Base-by-base conservation (phyloP, 257 asterid genomes). In the Solanum habrochaites region DNA sequence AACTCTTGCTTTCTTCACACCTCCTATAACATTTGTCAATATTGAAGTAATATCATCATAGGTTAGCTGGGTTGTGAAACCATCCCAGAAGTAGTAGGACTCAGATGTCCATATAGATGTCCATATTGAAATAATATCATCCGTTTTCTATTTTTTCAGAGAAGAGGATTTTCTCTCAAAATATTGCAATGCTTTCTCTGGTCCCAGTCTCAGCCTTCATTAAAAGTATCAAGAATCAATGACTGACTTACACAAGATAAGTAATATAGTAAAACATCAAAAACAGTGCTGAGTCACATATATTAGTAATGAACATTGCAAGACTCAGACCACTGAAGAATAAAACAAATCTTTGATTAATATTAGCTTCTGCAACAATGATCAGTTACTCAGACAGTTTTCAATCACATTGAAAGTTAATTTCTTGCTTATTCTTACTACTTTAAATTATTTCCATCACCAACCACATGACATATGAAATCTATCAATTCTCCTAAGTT, bases 141-240 rank as follows among this genome's bases (percentile, higher is more conserved):
- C 93, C 97, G 99, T 95, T 97, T 89, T 97, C 99, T 66, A 96
- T 91, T 90, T 97, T 98, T 93, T 93, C 97, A 90, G 81, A 97
- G 49, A 81, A 84, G 88, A 47, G 95, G 93, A 89, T 96, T 95
- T 74, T 97, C 99, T 90, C 92, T 95, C 88, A 32, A 97, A 91
- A 91, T 83, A 93, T 89, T 94, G 99, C 77, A 97, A 86, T 71
- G 99, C 98, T 89, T 87, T 93, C 83, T 97, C 99, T 90, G 99
- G 96, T 90, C 98, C 99, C 90, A 95, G 99, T 37, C 99, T 99
- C 94, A 97, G 87, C 93, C 98, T 96, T 91, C 87, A 85, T 85
- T 78, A 32, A 64, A 52, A 87, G 83, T 67, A 82, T 77, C 20
- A 75, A 37, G 49, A 66, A 66, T 87, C n/a, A 64, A 60, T 70